Percentiles rank a stretch among this genome's conserved stretches.
These are phyloP conservation scores for Amauroascus verrucosus DNA, from an alignment of 2,329 filamentous ascomycete genomes.

Conservation along the genomic window DNA sequence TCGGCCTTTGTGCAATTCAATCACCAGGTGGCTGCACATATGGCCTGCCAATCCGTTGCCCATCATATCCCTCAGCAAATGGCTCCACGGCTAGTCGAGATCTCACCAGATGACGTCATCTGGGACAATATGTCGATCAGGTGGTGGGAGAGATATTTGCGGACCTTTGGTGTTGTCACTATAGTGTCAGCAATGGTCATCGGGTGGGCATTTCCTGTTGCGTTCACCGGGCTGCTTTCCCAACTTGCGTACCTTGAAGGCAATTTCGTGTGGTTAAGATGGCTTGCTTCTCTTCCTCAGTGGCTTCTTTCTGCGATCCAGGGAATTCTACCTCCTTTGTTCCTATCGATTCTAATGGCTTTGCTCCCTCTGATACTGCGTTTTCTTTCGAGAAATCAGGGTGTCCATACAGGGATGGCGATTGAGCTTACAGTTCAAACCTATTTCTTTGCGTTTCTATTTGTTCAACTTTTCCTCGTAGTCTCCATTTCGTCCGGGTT, in stretches of 20 bases:
- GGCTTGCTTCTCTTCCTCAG: constrained; percentile 53
- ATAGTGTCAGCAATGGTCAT: constrained; percentile 66
- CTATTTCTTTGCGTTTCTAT: constrained; percentile 90
- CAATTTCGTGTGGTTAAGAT: constrained; percentile 58
- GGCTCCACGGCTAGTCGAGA: constrained; percentile 84
- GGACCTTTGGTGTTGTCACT: constrained; percentile 54
- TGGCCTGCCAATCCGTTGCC: constrained; percentile 87
- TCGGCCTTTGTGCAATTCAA: constrained; percentile 99
- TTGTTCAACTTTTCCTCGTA: constrained; percentile 88
- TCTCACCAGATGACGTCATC: constrained; percentile 81
- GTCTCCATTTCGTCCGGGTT: constrained; percentile 76
- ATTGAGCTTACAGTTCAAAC: constrained; percentile 74
- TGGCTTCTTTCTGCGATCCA: constrained; percentile 59
- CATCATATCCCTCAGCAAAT: constrained; percentile 91
- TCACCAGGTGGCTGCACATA: constrained; percentile 91
- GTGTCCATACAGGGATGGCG: constrained; percentile 71
- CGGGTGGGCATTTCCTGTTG: constrained; percentile 82
- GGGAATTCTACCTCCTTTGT: constrained; percentile 71
- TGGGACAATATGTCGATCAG: constrained; percentile 96
- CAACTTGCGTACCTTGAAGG: constrained; percentile 62
- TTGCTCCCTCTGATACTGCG: constrained; percentile 70
- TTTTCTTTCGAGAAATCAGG: constrained; percentile 61
- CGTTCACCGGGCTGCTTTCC: constrained; percentile 72
- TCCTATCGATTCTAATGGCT: constrained; percentile 68
- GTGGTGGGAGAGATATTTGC: constrained; percentile 84